Percentiles rank a stretch among this genome's conserved stretches.
These are phyloP conservation scores for Clarireedia monteithiana DNA, from an alignment of 2,329 filamentous ascomycete genomes.

Conservation along the genomic window DNA sequence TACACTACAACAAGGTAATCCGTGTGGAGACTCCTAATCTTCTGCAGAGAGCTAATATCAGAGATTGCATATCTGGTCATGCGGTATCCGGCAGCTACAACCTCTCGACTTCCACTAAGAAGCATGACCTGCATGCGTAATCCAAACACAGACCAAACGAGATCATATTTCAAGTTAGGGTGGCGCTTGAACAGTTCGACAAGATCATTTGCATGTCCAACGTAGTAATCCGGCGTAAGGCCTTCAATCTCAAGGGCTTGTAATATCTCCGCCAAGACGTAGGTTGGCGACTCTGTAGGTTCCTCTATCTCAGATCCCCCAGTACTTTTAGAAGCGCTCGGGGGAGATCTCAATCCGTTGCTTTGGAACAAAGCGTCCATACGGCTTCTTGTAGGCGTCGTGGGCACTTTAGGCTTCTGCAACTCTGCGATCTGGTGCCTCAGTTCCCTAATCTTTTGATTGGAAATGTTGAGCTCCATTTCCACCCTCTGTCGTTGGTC, in stretches of 20 bases:
- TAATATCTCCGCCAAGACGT: conserved; percentile 80
- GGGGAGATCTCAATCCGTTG: conserved; percentile 47
- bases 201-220: conserved; percentile 81
- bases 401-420: conserved; percentile 41
- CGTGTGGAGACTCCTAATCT: conserved; percentile 79
- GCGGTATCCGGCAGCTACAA: conserved; percentile 88
- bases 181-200: conserved; percentile 96
- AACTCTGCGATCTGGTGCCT: conserved; percentile 53
- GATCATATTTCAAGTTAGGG: conserved; percentile 88
- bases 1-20: conserved; percentile 81
- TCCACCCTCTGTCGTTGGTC: conserved; percentile 75
- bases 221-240: conserved; percentile 90
- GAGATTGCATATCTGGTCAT: conserved; percentile 93
- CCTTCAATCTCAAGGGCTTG: conserved; percentile 83
- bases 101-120: conserved; percentile 88
- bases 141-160: conserved; percentile 94
- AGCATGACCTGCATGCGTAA: conserved; percentile 92
- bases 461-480: conserved; percentile 84
- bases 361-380: conserved; percentile 40
- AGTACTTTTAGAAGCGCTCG: conserved; percentile 45
- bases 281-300: conserved; percentile 78
- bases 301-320: conserved; percentile 59
- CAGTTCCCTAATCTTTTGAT: conserved; percentile 58
- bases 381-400: conserved; percentile 41
- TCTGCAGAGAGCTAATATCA: conserved; percentile 80